Evolutionary conservation across 2,329 filamentous ascomycete genomes (phyloP).

Genomic region (Fusarium citri): DNA sequence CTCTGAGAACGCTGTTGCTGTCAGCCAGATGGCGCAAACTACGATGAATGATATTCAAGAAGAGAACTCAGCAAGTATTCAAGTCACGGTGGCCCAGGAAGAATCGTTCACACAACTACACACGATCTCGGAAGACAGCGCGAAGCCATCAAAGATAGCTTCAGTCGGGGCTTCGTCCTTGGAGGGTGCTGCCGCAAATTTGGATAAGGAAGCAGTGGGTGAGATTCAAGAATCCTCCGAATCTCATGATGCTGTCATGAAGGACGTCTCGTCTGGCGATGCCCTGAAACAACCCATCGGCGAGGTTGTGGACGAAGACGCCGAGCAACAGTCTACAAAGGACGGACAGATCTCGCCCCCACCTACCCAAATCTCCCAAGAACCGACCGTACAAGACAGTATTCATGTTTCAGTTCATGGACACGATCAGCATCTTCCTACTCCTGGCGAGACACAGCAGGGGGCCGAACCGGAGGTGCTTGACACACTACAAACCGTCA

Average conservation of each 20-base stretch:
- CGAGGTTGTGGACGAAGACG: conserved; percentile 8
- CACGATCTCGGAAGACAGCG: conserved; percentile 19
- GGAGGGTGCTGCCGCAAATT: background rate
- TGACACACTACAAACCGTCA: conserved; percentile 17
- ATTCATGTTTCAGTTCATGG: conserved; percentile 20
- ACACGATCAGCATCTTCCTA: conserved; percentile 34
- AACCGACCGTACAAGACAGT: conserved; percentile 23
- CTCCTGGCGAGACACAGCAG: conserved; percentile 41
- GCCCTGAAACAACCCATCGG: conserved; percentile 5
- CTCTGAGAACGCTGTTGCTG: conserved; percentile 21
- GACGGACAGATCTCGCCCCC: conserved; percentile 41
- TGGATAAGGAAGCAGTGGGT: background rate
- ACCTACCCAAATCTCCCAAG: conserved; percentile 33
- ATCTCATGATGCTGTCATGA: conserved; percentile 33
- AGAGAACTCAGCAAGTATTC: conserved; percentile 1
- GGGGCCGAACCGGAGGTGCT: conserved; percentile 32
- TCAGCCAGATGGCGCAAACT: conserved; percentile 16
- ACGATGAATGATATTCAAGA: conserved; percentile 10
- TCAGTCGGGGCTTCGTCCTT: conserved; percentile 3
- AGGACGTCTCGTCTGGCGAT: conserved; percentile 21
- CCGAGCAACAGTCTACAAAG: conserved; percentile 16
- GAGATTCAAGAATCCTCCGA: conserved; percentile 17
- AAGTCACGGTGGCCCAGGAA: conserved; percentile 13
- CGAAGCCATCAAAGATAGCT: conserved; percentile 5
- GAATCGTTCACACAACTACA: conserved; percentile 10